Evolutionary conservation across 345 rosid species (phyloP).

Genomic region (Eucalyptus lansdowneana): DNA sequence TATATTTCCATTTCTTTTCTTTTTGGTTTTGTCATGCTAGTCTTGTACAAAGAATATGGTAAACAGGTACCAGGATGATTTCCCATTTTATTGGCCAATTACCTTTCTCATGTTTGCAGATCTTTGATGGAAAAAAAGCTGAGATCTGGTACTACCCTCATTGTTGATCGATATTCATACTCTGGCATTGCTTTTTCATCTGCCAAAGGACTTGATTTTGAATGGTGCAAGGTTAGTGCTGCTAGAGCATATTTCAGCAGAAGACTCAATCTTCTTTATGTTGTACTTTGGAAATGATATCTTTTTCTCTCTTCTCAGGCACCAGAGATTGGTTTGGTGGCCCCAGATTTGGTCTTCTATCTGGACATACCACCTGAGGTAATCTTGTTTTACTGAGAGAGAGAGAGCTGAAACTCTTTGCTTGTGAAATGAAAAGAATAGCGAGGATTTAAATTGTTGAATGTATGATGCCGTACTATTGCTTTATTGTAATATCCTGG

Average conservation of each 20-base stretch:
- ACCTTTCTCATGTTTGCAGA: slow-evolving; percentile 22
- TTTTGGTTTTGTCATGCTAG: neutral
- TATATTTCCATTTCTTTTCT: neutral
- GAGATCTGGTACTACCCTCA: slow-evolving; percentile 59
- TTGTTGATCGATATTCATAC: slow-evolving; percentile 85
- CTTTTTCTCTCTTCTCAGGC: slow-evolving; percentile 17
- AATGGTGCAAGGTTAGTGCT: slow-evolving; percentile 74
- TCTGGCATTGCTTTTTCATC: slow-evolving; percentile 91
- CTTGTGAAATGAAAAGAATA: neutral
- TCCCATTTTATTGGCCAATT: neutral
- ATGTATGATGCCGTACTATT: neutral
- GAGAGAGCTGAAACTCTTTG: neutral
- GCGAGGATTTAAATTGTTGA: neutral
- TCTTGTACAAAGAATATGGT: neutral
- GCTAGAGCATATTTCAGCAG: neutral
- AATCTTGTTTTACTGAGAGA: neutral
- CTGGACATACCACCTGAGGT: slow-evolving; percentile 81
- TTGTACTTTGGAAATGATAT: neutral
- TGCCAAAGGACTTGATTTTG: slow-evolving; percentile 78
- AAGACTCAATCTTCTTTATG: neutral
- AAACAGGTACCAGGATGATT: neutral
- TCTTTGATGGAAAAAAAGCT: slow-evolving; percentile 74
- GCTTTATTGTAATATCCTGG: neutral
- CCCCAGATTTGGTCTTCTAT: slow-evolving; percentile 73
- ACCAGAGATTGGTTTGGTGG: slow-evolving; percentile 60